Evolutionary conservation across 495 filamentous ascomycete species (phyloP), one percentile per base, ranked within the genome.

Genomic region (Penicillium malachiteum): DNA sequence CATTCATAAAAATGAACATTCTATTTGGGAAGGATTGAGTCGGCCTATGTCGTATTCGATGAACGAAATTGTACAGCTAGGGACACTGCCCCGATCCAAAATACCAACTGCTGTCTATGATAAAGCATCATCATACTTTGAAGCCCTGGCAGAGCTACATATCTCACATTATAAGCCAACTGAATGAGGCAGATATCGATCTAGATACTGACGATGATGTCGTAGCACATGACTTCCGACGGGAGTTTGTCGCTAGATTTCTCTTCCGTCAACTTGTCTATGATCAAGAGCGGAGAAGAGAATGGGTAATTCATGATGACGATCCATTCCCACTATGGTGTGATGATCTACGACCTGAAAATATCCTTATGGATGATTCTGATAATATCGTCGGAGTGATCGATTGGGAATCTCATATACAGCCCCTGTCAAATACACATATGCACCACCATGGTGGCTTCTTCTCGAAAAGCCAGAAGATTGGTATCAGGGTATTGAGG

Each of bases 141-240:
- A 55, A 21, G 63, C 63, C 11, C 56, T 79, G 32, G 75, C 72
- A 8, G 65, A 76, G 1, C 71, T 79, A 64, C 70, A 81, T 45
- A 48, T 81, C 46, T 60, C 61, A 47, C 69, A 73, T 52, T 65
- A 78, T 58, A 16, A 69, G 72, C 54, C 76, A 78, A 64, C 63
- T 69, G 38, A 78, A 79, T 54, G 72, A 79, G 52, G 58, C 70
- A 3, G 48, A 50, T 43, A 43, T 16, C 17, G 40, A 43, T 10
- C 9, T 5, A n/a, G 13, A 38, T 38, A 38, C 13, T 5, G 35
- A 2, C 9, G 9, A 10, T 9, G 13, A 38, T 34, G 31, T 14
- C 46, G 35, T 18, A 14, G 57, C 31, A 8, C 41, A 51, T 48
- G 52, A 59, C 39, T 59, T 46, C 37, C 57, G 57, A 7, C 57